Evolutionary conservation across 768 basidiomycete species (phyloP), one percentile per base, ranked within the genome.

Genomic region (Pleurotus tuber-regium): DNA sequence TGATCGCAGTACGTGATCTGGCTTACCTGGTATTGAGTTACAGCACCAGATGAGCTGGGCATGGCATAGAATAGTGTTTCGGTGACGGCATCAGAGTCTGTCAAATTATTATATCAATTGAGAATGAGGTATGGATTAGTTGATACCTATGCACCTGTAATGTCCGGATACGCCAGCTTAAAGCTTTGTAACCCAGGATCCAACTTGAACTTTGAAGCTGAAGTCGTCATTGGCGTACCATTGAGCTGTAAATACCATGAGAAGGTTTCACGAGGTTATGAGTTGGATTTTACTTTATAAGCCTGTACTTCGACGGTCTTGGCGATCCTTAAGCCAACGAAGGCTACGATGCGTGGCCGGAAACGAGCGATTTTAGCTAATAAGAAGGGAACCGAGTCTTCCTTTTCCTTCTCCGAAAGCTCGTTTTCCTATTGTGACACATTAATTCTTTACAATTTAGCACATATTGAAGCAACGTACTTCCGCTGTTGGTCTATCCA

Each of bases 51-150:
- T 0, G 89, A 89, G 58, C 83, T 86, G 0, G 89, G 87, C 26
- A 87, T 75, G 2, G 86, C 84, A 61, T 82, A 92, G 62, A 94
- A 81, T 1, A 92, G 60, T 0, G 88, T 90, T 60, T 87, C 86
- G 3, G 11, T 19, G 29, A 55, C 19, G 16, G 44, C 12, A 8
- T 30, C 28, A 18, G 24, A 14, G 29, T 33, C 42, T 18, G 28
- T 10, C 14, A 3, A 21, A n/a, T 41, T n/a, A 19, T 16, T 6
- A 29, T 16, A 11, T 4, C 6, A 16, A 19, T 23, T 18, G 0
- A 19, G n/a, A 8, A 18, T 12, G 25, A 24, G 24, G 35, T 7
- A 7, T 21, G 29, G 6, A 12, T 10, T 25, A 40, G 18, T 46
- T n/a, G 23, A 21, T 19, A 19, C 18, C 10, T 4, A 28, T 8